Evolutionary conservation across 2,329 filamentous ascomycete species (phyloP), one percentile per base, ranked within the genome.

Genomic region (Exophiala viscosa): DNA sequence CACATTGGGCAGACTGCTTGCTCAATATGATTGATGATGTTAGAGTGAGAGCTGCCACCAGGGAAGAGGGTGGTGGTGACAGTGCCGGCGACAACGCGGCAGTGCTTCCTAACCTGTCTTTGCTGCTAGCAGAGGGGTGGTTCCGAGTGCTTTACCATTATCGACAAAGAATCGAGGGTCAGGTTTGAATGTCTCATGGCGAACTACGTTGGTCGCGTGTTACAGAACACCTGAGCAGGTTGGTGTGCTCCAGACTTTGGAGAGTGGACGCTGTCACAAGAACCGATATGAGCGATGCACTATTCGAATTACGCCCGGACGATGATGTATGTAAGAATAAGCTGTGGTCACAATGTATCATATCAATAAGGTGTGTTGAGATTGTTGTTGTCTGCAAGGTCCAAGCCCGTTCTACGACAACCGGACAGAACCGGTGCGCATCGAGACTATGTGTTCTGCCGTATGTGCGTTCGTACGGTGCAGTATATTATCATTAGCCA

Each of bases 1-100:
- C 42, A 15, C 51, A 57, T 28, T 62, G 57, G 57, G 35, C 55
- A 9, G 53, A 57, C 20, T 45, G 40, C n/a, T 40, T 62, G 15
- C 15, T 60, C n/a, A 45, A 47, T 10, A 54, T 58, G 52, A 58
- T 60, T 36, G 51, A 57, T 35, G 36, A 52, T 28, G 48, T 39
- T 9, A 10, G 31, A 36, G 48, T n/a, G 40, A 42, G 40, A n/a
- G 20, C 40, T 10, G 13, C 20, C 18, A 23, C 40, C 23, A 23
- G 20, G 20, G 17, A n/a, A 42, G 40, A 42, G 28, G 40, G 40
- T 7, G 40, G 18, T 6, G 20, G 20, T 11, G 40, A 42, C n/a
- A 18, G 40, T 7, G 40, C 17, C 1, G 20, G 20, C n/a, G 40
- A 42, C n/a, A 23, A 42, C 14, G 14, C 40, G n/a, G 17, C 20